Evolutionary conservation across 495 filamentous ascomycete species (phyloP), one percentile per base, ranked within the genome.

Genomic region (Talaromyces liani): DNA sequence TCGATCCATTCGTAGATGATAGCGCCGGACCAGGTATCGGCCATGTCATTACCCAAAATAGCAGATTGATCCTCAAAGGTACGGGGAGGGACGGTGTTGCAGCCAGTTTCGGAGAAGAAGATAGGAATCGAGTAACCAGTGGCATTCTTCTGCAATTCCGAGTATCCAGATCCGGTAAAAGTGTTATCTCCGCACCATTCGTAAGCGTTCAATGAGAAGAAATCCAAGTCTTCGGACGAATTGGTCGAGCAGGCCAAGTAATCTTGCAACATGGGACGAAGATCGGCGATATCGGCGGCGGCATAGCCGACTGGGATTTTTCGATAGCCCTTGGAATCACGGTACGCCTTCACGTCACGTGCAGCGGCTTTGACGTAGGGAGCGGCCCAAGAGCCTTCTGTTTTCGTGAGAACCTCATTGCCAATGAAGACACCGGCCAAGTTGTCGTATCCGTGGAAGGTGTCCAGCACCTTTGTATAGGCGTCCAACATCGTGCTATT

Each of bases 1-100:
- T 92, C 75, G 62, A 96, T 89, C 91, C 91, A 96, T 73, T 96
- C 91, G 73, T 96, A 96, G 65, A 93, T 79, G 63, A 95, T 92
- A 34, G 88, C 78, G 62, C 92, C 92, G 29, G 88, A 92, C 90
- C 91, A 96, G 61, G 86, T 83, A 61, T 77, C 72, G 6, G 75
- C 73, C 92, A 96, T 95, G 3, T 89, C 71, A 1, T 72, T 59
- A 55, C 89, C 88, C 66, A 95, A 87, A 64, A 96, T 91, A 55
- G 89, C 84, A 6, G 75, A 73, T 69, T 94, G 91, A 71, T 96
- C 92, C 12, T 82, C 80, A 66, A 94, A 96, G 0, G 80, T 79
- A 49, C 92, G 85, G 2, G 91, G 91, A 6, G 71, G 68, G 4
- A 83, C 81, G 14, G 77, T 80, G 66, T 87, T 92, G 76, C 90